Evolutionary conservation across 2,329 filamentous ascomycete species (phyloP), one percentile per base, ranked within the genome.

Genomic region (Didymella glomerata): DNA sequence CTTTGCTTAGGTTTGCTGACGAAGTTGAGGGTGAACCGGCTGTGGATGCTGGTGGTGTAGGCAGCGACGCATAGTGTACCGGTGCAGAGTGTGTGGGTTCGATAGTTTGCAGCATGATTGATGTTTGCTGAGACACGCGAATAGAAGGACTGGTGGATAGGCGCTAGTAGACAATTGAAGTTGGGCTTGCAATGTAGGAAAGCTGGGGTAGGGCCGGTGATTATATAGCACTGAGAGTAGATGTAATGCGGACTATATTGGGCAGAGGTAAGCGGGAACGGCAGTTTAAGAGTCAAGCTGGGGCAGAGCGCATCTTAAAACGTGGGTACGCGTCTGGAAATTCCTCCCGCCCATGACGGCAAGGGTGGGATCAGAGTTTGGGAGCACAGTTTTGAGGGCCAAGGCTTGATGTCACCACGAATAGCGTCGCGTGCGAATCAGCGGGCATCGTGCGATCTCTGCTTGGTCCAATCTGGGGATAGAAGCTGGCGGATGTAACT

Each of bases 71-170:
- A 71, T 76, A 76, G 56, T 72, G 72, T 48, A 69, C 52, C 32
- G 73, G 64, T 16, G 66, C 57, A 48, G 69, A 45, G 36, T 69
- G 69, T 49, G 69, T 50, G 48, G 61, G 70, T 34, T 76, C 74
- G 52, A 71, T 64, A 11, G 73, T 69, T 70, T 77, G 75, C 64
- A 76, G 64, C 75, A 77, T 77, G 62, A 25, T 70, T 63, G 55
- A 38, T 49, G 27, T 34, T 54, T 58, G 34, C 24, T 46, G 46
- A 54, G 45, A 38, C 20, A 48, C 56, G 54, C 57, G 40, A 50
- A 13, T 27, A 34, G 4, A 30, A 30, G 24, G 30, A 47, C 25
- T 45, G 54, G 27, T 46, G 22, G 13, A 47, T 45, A 44, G 27
- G 45, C 28, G 48, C 52, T 49, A 58, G 60, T 25, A 54, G 46